Percentiles rank a stretch among this genome's conserved stretches.
Conservation (phyloP, 768 basidiomycete genomes). For the Xanthoconium stramineum region DNA sequence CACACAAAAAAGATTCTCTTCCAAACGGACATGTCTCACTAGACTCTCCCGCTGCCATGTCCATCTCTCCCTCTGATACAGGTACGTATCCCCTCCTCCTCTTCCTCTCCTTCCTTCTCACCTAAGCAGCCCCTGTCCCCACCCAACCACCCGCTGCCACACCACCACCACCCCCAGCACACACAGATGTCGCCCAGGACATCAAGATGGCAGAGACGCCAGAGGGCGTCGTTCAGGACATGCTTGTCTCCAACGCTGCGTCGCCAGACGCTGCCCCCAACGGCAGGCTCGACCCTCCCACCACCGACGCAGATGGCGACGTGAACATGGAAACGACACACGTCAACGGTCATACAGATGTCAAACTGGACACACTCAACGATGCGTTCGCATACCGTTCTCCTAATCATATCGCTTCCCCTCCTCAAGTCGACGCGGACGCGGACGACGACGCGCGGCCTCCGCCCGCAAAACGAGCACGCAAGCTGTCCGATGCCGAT, state of each 20-base stretch:
- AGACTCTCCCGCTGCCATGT: conserved; percentile 35
- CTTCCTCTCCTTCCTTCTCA: conserved; percentile 26
- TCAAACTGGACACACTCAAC: conserved; percentile 20
- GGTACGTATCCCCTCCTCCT: conserved; percentile 37
- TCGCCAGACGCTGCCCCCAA: conserved; percentile 17
- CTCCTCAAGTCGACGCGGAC: conserved; percentile 24
- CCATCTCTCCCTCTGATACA: conserved; percentile 49
- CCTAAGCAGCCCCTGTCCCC: conserved; percentile 40
- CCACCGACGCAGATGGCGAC: conserved; percentile 28
- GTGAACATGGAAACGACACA: conserved; percentile 27
- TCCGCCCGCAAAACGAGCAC: conserved; percentile 80
- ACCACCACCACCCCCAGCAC: conserved; percentile 44
- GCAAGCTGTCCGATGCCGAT: conserved; percentile 75
- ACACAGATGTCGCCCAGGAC: conserved; percentile 47
- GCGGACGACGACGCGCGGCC: conserved; percentile 54
- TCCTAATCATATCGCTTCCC: conserved; percentile 29
- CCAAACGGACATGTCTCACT: conserved; percentile 63
- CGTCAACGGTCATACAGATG: conserved; percentile 25
- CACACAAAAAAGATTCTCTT: conserved; percentile 34
- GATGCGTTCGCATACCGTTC: conserved; percentile 36
- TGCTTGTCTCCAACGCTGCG: conserved; percentile 8
- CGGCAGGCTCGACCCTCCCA: conserved; percentile 25
- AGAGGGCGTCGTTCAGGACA: conserved; percentile 16
- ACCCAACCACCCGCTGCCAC: conserved; percentile 45
- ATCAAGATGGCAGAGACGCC: conserved; percentile 49